Evolutionary conservation across 345 rosid genomes (phyloP), one percentile per base, ranked within the genome.

Genomic region (Atalantia buxifolia): DNA sequence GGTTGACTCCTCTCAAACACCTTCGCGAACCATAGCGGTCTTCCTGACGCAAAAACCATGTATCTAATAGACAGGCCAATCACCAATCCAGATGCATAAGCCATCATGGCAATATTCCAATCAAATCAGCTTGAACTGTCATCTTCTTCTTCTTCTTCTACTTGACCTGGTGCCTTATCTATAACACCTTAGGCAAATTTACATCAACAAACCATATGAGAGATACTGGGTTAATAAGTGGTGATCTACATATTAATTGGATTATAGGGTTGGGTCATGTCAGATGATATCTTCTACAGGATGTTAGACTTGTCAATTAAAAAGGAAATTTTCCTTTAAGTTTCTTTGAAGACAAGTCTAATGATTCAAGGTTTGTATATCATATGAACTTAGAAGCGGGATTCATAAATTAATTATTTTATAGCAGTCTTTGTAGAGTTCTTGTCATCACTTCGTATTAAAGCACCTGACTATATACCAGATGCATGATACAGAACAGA

Each of bases 1-100:
- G 69, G 1, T 36, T 66, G 4, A 8, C 5, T 35, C n/a, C 33
- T 36, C 12, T 74, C 81, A 27, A 64, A 35, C 72, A 66, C 5
- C 14, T 1, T 56, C 31, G 72, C 42, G 2, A 78, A 9, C 77
- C 81, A 78, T 25, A 9, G 19, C 2, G 68, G 57, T 36, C 27
- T 69, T n/a, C 71, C 50, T 7, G 53, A 62, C 13, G 2, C 66
- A 24, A 64, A 79, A 7, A 73, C 68, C 42, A 79, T 40, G 22
- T 28, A 79, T 66, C 74, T 69, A 38, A 67, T 1, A 0, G 50
- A 22, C 28, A 79, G 6, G 21, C 70, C 74, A 7, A 67, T 69
- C 19, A 45, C 61, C 19, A 28, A 1, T 40, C 71, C 9, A 38
- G 30, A 19, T 22, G 28, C 28, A 3, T 67, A 67, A 7, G 28